Evolutionary conservation across 139 green algal species (phyloP), one percentile per base, ranked within the genome.

Genomic region (Micractinium sp.): DNA sequence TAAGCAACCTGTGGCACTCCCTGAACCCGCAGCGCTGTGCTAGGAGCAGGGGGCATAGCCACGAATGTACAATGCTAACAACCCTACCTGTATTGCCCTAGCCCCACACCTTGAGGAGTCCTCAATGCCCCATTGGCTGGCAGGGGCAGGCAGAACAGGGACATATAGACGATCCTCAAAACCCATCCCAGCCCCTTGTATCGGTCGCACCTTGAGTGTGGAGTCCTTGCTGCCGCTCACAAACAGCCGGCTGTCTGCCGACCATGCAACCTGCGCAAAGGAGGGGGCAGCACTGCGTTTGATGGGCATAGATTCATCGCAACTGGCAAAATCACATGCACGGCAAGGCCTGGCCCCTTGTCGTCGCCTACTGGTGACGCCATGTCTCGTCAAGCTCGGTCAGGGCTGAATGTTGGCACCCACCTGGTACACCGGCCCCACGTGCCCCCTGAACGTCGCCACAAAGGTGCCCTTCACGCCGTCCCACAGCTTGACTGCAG

Each of bases 401-500:
- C 18, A 35, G 36, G 13, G n/a, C 20, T 38, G 33, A 71, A 39
- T 41, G 31, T 31, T 14, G 18, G 31, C 73, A 41, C 78, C 25
- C 79, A 96, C 93, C 92, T 98, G 96, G 94, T 99, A 99, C 35
- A 99, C 97, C 0, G 98, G 95, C 0, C 96, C 97, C 39, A 99
- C 98, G 89, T 99, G 98, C 1, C 95, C 96, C 1, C 96, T 87
- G 77, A 99, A 94, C 9, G 94, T 98, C 25, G 96, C 95, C n/a
- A 99, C 79, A 88, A 99, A 99, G 18, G 89, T 95, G 41, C 98
- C 98, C 61, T 95, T 98, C 3, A 95, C 7, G 0, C 98, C 98
- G 87, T 99, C 95, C 98, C 98, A 99, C 69, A 99, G 92, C 94
- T 99, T 99, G 38, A 99, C 93, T 29, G 83, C 67, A 81, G 29